These are phyloP conservation scores for Diplodia seriata DNA, from an alignment of 2,329 filamentous ascomycete species.

Conservation along the genomic window DNA sequence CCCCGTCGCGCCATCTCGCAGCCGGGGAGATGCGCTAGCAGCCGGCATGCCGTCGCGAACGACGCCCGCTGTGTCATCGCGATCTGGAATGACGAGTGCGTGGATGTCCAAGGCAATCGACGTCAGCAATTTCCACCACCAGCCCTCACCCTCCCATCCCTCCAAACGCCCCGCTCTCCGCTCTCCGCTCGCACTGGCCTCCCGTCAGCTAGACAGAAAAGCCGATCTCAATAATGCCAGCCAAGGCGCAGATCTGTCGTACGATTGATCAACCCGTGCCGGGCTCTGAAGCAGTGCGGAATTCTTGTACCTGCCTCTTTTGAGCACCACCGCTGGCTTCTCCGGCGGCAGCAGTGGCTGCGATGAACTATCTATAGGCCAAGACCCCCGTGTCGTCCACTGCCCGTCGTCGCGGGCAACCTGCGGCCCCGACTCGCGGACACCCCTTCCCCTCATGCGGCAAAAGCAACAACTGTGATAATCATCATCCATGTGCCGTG, in stretches of 20 bases:
- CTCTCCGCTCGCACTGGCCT: conserved; percentile 14
- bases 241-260: conserved; percentile 22
- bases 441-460: conserved; percentile 3
- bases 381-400: not conserved
- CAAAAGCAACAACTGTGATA: not conserved
- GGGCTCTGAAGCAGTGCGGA: conserved; percentile 3
- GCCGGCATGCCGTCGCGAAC: too few species aligned
- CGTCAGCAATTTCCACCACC: conserved; percentile 18
- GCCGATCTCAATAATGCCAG: conserved; percentile 27
- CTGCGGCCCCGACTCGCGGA: not conserved
- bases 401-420: not conserved
- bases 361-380: conserved; percentile 19
- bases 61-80: too few species aligned
- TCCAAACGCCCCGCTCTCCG: not conserved
- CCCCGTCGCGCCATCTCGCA: conserved; percentile 9
- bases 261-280: conserved; percentile 28
- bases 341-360: not conserved
- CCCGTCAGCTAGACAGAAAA: not conserved
- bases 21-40: not conserved
- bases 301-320: conserved; percentile 17
- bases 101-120: conserved; percentile 6
- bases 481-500: conserved; percentile 1
- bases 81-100: too few species aligned
- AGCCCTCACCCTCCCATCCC: not conserved
- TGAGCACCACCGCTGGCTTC: not conserved